Conservation (phyloP, 306 rosid genomes). For the Prunus mira region DNA sequence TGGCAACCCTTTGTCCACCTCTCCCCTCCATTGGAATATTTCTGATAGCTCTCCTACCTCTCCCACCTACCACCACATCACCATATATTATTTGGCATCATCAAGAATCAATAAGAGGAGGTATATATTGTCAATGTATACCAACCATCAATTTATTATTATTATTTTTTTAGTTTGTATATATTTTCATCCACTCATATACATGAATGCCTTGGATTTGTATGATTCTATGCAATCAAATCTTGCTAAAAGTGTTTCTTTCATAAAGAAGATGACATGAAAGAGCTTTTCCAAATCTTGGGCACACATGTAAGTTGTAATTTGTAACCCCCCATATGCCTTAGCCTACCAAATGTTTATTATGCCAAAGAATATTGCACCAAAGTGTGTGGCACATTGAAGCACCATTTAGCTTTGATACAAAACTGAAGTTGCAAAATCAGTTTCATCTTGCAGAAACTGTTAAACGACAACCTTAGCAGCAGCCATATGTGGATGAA, state of each 20-base stretch:
- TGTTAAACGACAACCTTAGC: background rate
- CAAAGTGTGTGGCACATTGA: too few relatives aligned
- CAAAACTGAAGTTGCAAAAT: background rate
- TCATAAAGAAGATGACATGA: background rate
- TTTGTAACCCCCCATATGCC: background rate
- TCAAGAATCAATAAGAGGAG: background rate
- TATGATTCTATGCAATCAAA: background rate
- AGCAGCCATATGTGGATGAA: background rate
- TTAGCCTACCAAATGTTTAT: too few relatives aligned
- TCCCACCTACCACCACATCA: slow-evolving; percentile 32
- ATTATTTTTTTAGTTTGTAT: background rate
- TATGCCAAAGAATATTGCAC: too few relatives aligned
- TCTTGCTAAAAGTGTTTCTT: background rate
- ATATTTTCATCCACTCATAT: background rate
- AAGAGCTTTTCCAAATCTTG: background rate
- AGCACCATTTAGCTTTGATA: too few relatives aligned
- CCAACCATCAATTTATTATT: background rate
- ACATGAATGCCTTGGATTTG: background rate
- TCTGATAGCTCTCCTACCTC: slow-evolving; percentile 58
- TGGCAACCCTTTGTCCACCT: slow-evolving; percentile 53
- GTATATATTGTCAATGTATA: background rate
- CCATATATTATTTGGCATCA: background rate
- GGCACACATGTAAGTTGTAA: background rate
- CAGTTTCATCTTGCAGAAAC: background rate
- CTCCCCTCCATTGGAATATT: slow-evolving; percentile 58